Evolutionary conservation across 169 alveolate genomes (phyloP).

Genomic region (Plasmodium malariae): DNA sequence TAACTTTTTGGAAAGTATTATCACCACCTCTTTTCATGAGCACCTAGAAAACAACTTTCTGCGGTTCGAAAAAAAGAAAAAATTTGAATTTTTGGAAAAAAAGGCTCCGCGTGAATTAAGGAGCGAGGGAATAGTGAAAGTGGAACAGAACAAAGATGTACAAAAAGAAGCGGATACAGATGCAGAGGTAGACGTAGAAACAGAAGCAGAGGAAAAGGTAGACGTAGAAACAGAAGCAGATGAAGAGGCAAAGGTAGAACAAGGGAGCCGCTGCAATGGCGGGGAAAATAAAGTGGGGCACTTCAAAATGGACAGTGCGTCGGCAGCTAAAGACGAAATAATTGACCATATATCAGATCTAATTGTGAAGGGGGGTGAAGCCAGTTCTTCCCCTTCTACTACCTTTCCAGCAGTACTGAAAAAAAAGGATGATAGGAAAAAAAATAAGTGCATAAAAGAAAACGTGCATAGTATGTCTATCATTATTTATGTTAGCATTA

Average conservation of each 20-base stretch:
- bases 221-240: neutral
- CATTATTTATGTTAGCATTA: constrained; percentile 47
- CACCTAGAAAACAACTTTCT: constrained; percentile 39
- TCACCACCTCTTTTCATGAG: neutral
- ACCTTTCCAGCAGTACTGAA: neutral
- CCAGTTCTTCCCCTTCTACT: too few species aligned
- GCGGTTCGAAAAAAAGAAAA: constrained; percentile 17
- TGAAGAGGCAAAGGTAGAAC: neutral
- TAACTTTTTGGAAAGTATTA: constrained; percentile 3
- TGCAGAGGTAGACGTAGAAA: neutral
- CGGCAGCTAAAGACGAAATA: constrained; percentile 9
- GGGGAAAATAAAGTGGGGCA: neutral
- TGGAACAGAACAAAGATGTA: too few species aligned
- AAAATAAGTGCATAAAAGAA: constrained; percentile 29
- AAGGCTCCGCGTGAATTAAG: neutral
- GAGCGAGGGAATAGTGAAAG: too few species aligned
- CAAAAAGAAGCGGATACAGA: neutral
- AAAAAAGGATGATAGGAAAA: constrained; percentile 1
- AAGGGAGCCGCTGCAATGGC: too few species aligned
- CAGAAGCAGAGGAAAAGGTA: neutral
- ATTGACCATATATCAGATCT: neutral
- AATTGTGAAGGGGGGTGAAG: neutral
- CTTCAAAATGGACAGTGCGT: neutral
- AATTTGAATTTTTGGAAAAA: constrained; percentile 7
- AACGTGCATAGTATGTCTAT: constrained; percentile 51